Evolutionary conservation across 345 rosid genomes (phyloP).

Genomic region (Linum tenue): DNA sequence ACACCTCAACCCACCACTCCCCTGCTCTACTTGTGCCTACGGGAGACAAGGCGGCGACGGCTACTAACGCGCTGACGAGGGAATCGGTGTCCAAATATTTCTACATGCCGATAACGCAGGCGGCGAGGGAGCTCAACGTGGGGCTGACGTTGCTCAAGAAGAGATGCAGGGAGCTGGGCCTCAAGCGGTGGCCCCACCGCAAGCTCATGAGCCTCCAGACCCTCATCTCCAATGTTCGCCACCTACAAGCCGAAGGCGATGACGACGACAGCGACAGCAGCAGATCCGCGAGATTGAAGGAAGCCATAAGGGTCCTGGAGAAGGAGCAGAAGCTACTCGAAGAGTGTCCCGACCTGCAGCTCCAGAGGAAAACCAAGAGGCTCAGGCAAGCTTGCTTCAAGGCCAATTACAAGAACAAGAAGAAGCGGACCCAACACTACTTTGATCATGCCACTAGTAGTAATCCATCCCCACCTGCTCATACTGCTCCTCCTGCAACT

Average conservation of each 20-base stretch:
- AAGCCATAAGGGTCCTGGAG: conserved; percentile 47
- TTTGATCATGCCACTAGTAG: not conserved
- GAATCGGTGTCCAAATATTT: conserved; percentile 32
- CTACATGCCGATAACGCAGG: conserved; percentile 55
- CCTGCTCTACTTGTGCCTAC: not conserved
- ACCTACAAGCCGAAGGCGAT: conserved; percentile 22
- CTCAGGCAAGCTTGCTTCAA: conserved; percentile 78
- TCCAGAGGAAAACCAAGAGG: conserved; percentile 49
- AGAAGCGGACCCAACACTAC: not conserved
- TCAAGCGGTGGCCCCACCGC: conserved; percentile 61
- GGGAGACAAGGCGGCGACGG: not conserved
- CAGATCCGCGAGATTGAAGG: not conserved
- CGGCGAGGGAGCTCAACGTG: conserved; percentile 51
- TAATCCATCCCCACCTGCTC: not conserved
- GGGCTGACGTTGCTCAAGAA: conserved; percentile 62
- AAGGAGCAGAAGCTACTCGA: conserved; percentile 57
- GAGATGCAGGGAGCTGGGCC: conserved; percentile 52
- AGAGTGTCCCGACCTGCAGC: conserved; percentile 43
- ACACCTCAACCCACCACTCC: not conserved
- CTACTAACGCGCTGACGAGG: conserved; percentile 18
- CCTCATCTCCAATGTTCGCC: conserved; percentile 37
- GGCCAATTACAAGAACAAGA: conserved; percentile 65
- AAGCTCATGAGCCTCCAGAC: conserved; percentile 49
- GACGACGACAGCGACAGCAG: not conserved
- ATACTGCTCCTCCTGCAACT: not conserved